Evolutionary conservation across 345 rosid genomes (phyloP).

Genomic region (Combretum micranthum): DNA sequence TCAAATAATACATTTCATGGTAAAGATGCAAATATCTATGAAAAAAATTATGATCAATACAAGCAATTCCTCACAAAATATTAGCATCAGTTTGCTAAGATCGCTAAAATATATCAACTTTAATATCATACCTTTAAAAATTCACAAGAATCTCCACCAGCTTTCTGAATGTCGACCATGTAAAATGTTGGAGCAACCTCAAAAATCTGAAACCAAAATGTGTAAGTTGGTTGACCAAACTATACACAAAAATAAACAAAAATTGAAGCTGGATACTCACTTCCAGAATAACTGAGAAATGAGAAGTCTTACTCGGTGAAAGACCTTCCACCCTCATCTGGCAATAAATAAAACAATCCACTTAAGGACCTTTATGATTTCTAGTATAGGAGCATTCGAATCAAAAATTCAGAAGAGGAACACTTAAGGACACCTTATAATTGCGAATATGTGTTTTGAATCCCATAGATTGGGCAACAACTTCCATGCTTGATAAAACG

Average conservation of each 20-base stretch:
- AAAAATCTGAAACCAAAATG: conserved; percentile 41
- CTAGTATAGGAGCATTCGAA: no score
- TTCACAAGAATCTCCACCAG: conserved; percentile 58
- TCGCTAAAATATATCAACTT: neutral
- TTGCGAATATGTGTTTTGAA: conserved; percentile 94
- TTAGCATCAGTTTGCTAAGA: no score
- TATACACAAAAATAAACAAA: neutral
- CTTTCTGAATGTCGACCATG: conserved; percentile 84
- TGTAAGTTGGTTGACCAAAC: neutral
- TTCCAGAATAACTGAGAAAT: conserved; percentile 76
- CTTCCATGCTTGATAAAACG: conserved; percentile 92
- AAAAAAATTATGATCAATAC: no score
- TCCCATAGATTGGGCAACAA: conserved; percentile 97
- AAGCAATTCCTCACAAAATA: no score
- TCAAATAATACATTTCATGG: no score
- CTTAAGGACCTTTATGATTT: no score
- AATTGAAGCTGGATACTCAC: conserved; percentile 25
- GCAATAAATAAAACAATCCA: conserved; percentile 12
- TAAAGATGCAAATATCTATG: no score
- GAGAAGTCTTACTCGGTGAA: conserved; percentile 54
- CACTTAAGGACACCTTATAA: conserved; percentile 46
- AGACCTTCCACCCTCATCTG: conserved; percentile 99
- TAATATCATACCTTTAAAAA: conserved; percentile 52
- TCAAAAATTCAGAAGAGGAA: no score
- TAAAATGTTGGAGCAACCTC: conserved; percentile 84